Evolutionary conservation across 1,284 basidiomycete species (phyloP).

Genomic region (Prillingera fragicola): DNA sequence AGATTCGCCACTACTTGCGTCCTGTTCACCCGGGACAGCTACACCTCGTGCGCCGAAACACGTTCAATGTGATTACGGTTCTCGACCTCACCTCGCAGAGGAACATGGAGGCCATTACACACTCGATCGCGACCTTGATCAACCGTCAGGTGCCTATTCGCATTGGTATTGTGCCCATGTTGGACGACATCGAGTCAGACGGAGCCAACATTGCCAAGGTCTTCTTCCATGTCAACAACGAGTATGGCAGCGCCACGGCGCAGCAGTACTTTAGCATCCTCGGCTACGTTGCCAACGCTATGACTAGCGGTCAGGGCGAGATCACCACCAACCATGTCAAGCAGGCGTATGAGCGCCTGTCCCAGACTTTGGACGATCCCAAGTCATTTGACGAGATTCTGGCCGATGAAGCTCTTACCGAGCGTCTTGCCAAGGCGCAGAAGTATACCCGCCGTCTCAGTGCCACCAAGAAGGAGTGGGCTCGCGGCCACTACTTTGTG

Average conservation of each 20-base stretch:
- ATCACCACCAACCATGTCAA: conserved; percentile 17
- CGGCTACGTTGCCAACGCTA: neutral
- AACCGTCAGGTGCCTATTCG: conserved; percentile 66
- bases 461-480: conserved; percentile 25
- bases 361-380: conserved; percentile 8
- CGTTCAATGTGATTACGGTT: conserved; percentile 73
- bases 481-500: conserved; percentile 58
- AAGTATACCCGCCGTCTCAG: conserved; percentile 33
- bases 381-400: conserved; percentile 47
- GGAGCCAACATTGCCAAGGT: conserved; percentile 66
- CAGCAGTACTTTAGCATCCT: conserved; percentile 55
- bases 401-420: conserved; percentile 32
- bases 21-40: conserved; percentile 61
- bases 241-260: conserved; percentile 60
- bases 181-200: conserved; percentile 45
- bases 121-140: conserved; percentile 63
- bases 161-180: conserved; percentile 74
- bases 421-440: conserved; percentile 17
- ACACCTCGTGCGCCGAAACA: conserved; percentile 63
- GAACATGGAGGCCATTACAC: conserved; percentile 60
- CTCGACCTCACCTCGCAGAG: conserved; percentile 66
- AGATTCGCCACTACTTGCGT: conserved; percentile 29
- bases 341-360: conserved; percentile 28
- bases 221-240: conserved; percentile 62
- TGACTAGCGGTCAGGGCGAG: neutral